Evolutionary conservation across 148 eudicot species (phyloP).

Genomic region (Chenopodium suecicum): DNA sequence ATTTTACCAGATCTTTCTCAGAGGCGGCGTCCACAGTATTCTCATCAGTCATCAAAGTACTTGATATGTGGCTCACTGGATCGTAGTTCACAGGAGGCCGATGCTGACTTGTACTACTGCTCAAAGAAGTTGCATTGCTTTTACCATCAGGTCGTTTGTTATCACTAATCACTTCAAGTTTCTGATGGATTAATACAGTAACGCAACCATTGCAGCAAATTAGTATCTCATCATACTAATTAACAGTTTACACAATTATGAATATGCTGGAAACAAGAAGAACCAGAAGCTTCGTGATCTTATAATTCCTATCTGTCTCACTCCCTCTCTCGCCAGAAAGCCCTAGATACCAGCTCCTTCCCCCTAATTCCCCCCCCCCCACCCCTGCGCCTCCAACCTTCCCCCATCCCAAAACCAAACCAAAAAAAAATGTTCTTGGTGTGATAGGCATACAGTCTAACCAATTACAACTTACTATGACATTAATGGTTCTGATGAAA

Average conservation of each 20-base stretch:
- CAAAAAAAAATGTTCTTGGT: background rate
- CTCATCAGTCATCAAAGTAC: conserved; percentile 44
- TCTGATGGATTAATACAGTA: conserved; percentile 25
- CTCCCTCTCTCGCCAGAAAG: background rate
- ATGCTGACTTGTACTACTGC: conserved; percentile 28
- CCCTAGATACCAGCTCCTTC: background rate
- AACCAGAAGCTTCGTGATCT: background rate
- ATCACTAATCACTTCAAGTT: conserved; percentile 28
- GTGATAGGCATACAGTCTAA: background rate
- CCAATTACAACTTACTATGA: too few relatives aligned
- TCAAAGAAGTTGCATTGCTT: conserved; percentile 21
- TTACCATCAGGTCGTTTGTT: conserved; percentile 27
- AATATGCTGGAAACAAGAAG: background rate
- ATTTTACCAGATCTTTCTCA: conserved; percentile 75
- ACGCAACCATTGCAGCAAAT: conserved; percentile 20
- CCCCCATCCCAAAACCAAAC: background rate
- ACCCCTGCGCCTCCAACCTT: background rate
- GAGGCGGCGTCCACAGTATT: conserved; percentile 73
- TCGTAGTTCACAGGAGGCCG: conserved; percentile 43
- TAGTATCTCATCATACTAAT: background rate
- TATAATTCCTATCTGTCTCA: background rate
- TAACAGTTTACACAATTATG: background rate
- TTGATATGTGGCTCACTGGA: conserved; percentile 45
- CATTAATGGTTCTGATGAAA: background rate
- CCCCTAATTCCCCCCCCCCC: background rate